phyloP scores from a whole-genome alignment of 1,284 basidiomycete genomes.

The Tilletiopsis washingtonensis region DNA sequence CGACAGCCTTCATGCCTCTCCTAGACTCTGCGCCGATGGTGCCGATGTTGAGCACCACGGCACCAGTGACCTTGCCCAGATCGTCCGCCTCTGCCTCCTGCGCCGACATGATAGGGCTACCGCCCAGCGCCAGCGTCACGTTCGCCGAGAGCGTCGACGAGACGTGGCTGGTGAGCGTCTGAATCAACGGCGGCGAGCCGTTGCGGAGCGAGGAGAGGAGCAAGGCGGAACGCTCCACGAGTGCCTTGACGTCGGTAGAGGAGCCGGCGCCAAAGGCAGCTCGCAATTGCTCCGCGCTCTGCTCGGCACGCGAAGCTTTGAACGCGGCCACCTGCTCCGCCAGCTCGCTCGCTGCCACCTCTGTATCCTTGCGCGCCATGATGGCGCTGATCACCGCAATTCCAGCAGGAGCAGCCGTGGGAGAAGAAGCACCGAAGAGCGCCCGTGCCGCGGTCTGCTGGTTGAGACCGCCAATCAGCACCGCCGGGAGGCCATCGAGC shows the following conservation, averaged over 20 bases:
- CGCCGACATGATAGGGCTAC: conserved; percentile 77
- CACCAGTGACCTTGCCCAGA: conserved; percentile 61
- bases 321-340: conserved; percentile 45
- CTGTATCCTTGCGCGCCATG: conserved; percentile 61
- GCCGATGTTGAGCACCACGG: conserved; percentile 81
- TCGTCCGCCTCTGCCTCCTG: conserved; percentile 69
- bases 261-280: neutral
- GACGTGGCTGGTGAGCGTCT: conserved; percentile 80
- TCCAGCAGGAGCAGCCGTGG: conserved; percentile 51
- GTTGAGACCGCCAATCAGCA: conserved; percentile 43
- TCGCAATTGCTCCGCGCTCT: neutral
- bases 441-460: conserved; percentile 32
- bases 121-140: conserved; percentile 76
- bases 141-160: conserved; percentile 87
- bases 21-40: conserved; percentile 60
- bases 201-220: conserved; percentile 14
- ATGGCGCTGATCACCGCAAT: conserved; percentile 89
- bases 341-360: conserved; percentile 53
- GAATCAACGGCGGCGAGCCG: conserved; percentile 18
- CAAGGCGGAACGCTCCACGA: neutral
- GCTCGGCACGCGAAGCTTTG: neutral
- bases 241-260: neutral
- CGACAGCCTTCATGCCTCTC: conserved; percentile 74
- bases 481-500: conserved; percentile 24
- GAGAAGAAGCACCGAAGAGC: conserved; percentile 25